Evolutionary conservation across 306 rosid species (phyloP).

Genomic region (Quercus ilex): DNA sequence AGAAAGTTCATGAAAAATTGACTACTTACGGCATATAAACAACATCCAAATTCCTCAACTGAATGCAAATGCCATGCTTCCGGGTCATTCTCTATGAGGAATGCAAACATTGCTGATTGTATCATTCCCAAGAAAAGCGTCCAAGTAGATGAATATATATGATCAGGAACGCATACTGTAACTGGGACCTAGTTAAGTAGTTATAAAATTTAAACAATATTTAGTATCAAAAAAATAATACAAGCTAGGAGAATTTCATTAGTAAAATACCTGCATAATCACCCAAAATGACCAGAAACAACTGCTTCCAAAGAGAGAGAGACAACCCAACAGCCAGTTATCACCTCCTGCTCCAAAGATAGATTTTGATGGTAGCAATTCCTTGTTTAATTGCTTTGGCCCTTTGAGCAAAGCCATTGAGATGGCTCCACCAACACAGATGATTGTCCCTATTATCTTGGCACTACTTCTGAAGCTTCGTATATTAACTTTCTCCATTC

Average conservation of each 20-base stretch:
- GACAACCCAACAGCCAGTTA: constrained; percentile 48
- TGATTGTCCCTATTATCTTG: constrained; percentile 53
- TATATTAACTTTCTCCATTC: constrained; percentile 50
- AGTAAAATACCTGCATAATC: constrained; percentile 52
- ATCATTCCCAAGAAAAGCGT: constrained; percentile 54
- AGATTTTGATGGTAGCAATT: constrained; percentile 27
- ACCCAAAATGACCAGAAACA: constrained; percentile 57
- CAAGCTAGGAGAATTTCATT: background rate
- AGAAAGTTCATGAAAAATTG: background rate
- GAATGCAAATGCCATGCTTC: constrained; percentile 48
- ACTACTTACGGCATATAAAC: constrained; percentile 63
- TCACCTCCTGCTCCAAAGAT: constrained; percentile 24
- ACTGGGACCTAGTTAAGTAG: constrained; percentile 59
- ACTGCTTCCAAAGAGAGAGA: constrained; percentile 42
- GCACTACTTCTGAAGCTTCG: constrained; percentile 51
- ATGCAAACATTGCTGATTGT: constrained; percentile 40
- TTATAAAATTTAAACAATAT: constrained; percentile 16
- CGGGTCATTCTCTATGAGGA: constrained; percentile 34
- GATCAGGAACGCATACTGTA: constrained; percentile 56
- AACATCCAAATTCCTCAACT: constrained; percentile 39
- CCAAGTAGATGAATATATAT: constrained; percentile 53
- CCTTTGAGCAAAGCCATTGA: constrained; percentile 68
- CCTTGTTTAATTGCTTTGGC: constrained; percentile 45
- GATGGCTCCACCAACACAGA: constrained; percentile 69
- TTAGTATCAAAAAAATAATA: background rate